Percentiles rank a stretch among this genome's conserved stretches.
Evolutionary conservation across 176 grass and related monocot genomes (phyloP).

Genomic region (Bothriochloa decipiens): DNA sequence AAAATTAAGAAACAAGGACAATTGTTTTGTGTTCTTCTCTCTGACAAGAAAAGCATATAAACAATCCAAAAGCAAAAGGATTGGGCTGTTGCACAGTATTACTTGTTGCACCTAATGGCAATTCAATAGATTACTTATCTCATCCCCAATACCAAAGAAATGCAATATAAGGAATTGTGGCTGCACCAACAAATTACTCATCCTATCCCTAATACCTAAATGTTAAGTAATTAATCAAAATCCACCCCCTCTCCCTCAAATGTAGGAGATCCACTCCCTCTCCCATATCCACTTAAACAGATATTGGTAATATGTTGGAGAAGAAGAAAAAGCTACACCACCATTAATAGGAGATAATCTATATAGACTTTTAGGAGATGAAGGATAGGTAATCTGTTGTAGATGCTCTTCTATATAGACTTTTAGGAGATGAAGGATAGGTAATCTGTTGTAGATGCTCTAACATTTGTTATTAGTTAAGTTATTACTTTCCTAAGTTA

Average conservation of each 20-base stretch:
- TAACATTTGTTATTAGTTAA: neutral
- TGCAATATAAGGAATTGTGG: neutral
- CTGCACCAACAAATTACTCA: neutral
- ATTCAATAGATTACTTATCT: neutral
- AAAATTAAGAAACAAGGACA: neutral
- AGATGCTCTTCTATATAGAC: neutral
- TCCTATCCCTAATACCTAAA: neutral
- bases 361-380: neutral
- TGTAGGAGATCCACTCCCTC: neutral
- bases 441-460: neutral
- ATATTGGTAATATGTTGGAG: neutral
- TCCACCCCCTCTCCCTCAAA: neutral
- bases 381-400: neutral
- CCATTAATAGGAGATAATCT: neutral
- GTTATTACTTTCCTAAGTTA: neutral
- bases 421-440: neutral
- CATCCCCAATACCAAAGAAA: neutral
- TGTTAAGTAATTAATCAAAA: neutral
- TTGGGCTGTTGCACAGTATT: neutral
- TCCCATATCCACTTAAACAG: neutral
- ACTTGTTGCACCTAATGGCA: constrained; percentile 5
- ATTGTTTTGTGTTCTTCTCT: neutral
- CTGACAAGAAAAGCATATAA: constrained; percentile 4
- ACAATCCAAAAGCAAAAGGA: neutral
- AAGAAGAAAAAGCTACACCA: neutral